Base-by-base conservation (phyloP, 1,284 basidiomycete species). In the Albatrellus sp. region DNA sequence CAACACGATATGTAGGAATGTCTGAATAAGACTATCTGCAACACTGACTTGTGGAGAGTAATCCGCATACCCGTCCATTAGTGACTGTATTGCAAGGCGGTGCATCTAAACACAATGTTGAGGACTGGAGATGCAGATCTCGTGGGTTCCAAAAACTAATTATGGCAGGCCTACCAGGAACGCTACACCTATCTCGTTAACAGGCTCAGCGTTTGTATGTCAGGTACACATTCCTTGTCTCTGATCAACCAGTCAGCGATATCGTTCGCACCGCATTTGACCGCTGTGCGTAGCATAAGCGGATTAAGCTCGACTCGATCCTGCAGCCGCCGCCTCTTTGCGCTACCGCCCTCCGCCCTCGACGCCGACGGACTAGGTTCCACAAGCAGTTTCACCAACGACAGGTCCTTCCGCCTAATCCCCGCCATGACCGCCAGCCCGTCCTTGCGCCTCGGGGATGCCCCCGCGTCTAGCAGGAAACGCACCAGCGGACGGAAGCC, bases 171-270 rank as follows among this genome's bases (percentile, higher is more conserved):
- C 7, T 24, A 24, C 24, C 7, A 24, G 24, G 4, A 7, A 24
- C 7, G 24, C 24, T 24, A 24, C 24, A 24, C 24, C 24, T 24
- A 24, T 24, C 7, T 24, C 35, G 40, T 48, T 62, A 80, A 69
- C 53, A 72, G 59, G 47, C 68, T 62, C 32, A 87, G 56, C 0
- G 82, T 83, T 54, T 73, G 68, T 58, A 86, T 72, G 55, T 84
- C 77, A 1, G 84, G 83, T 20, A 83, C 62, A 54, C 77, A 76
- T 8, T 81, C 79, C 61, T 89, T 90, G 57, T 88, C 88, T 47
- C 67, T 61, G 42, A 77, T 73, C 37, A 91, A 68, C 56, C 87
- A 91, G 43, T 82, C 68, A 42, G 80, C 71, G 39, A 88, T 80
- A 51, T 85, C 79, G 40, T 68, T 65, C 6, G 82, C 81, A 44